phyloP scores from a whole-genome alignment of 2,329 filamentous ascomycete species.

The Diaporthe sp. region DNA sequence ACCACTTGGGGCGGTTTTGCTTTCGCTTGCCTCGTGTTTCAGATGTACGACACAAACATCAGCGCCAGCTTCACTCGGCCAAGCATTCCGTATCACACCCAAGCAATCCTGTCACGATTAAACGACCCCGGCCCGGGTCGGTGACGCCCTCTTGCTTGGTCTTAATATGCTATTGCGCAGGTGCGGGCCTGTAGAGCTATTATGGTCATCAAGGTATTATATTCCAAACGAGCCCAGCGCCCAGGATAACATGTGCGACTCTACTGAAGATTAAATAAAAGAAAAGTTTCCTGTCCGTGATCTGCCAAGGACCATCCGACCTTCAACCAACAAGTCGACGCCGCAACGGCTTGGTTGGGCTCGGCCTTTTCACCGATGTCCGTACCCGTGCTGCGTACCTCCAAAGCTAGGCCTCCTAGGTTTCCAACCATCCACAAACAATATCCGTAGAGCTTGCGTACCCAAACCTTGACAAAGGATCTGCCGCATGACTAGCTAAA shows the following conservation, averaged over 20 bases:
- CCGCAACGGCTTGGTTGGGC: not conserved
- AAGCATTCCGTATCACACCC: not conserved
- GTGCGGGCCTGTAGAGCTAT: not conserved
- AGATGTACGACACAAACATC: constrained; percentile 2
- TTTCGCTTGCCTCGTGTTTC: constrained; percentile 18
- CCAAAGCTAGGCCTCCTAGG: not conserved
- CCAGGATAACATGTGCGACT: constrained; percentile 11
- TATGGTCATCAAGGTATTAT: constrained; percentile 5
- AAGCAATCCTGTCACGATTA: not conserved
- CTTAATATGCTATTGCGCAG: not conserved
- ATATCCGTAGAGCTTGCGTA: not conserved
- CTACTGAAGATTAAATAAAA: constrained; percentile 16
- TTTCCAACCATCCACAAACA: not conserved
- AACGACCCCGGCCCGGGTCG: not conserved
- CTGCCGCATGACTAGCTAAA: not conserved
- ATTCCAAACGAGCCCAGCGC: constrained; percentile 20
- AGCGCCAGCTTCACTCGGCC: not conserved
- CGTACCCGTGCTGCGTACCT: not conserved
- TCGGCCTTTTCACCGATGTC: constrained; percentile 3
- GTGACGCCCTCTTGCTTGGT: not conserved
- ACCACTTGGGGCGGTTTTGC: constrained; percentile 17
- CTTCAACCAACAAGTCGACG: not conserved
- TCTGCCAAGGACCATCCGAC: not conserved
- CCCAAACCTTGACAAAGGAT: not conserved
- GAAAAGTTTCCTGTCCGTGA: not conserved